Percentiles rank a stretch among this genome's conserved stretches.
Conservation (phyloP, 2,329 filamentous ascomycete genomes). For the Fusarium gaditjirri region DNA sequence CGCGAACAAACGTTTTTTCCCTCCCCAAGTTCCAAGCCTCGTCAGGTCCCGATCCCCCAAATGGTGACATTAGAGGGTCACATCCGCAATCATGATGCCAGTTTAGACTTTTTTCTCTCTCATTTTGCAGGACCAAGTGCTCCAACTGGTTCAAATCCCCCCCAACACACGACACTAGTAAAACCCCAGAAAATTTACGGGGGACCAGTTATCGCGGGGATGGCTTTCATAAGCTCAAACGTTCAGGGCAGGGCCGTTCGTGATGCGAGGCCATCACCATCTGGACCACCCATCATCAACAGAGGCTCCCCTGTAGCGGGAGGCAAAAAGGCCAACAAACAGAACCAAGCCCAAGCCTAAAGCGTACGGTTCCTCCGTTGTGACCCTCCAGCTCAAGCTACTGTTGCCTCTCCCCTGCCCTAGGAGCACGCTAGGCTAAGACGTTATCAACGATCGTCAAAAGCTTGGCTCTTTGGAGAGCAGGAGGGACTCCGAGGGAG, state of each 20-base stretch:
- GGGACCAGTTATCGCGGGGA: conserved; percentile 22
- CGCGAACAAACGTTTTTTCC: conserved; percentile 2
- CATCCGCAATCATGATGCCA: conserved; percentile 31
- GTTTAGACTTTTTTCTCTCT: conserved; percentile 20
- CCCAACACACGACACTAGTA: neutral
- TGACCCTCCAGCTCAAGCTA: neutral
- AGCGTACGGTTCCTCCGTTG: conserved; percentile 20
- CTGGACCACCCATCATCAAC: conserved; percentile 11
- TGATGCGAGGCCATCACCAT: neutral
- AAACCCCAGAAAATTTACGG: conserved; percentile 16
- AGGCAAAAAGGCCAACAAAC: conserved; percentile 35
- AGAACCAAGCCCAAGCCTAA: conserved; percentile 16
- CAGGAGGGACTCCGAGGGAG: no score
- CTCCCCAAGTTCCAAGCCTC: neutral
- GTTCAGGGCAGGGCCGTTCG: conserved; percentile 10
- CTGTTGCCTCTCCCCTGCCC: conserved; percentile 1
- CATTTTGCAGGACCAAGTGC: conserved; percentile 3
- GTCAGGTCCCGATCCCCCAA: conserved; percentile 1
- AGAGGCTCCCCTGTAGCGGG: conserved; percentile 3
- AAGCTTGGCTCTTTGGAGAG: conserved; percentile 2
- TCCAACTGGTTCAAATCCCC: conserved; percentile 1
- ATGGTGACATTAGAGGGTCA: conserved; percentile 22
- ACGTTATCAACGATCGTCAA: conserved; percentile 25
- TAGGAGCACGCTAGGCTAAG: conserved; percentile 7
- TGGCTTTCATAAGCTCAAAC: conserved; percentile 29